Conservation (phyloP, 129 eudicot genomes). For the Escallonia rubra region DNA sequence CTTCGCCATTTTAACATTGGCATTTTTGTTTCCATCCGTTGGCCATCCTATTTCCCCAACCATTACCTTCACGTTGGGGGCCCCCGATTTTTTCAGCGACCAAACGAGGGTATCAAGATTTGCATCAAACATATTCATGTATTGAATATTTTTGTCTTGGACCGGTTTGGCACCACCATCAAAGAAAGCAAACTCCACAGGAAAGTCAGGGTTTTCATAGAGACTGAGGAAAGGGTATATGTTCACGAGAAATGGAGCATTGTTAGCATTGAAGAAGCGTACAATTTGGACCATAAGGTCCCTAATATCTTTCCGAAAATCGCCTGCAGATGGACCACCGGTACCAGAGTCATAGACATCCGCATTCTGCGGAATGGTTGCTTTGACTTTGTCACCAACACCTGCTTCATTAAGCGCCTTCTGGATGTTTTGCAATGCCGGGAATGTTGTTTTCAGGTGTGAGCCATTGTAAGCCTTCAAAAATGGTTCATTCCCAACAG, state of each 20-base stretch:
- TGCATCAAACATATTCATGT: slow-evolving; percentile 48
- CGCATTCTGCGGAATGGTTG: slow-evolving; percentile 44
- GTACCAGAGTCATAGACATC: slow-evolving; percentile 36
- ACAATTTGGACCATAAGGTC: slow-evolving; percentile 33
- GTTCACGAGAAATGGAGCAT: slow-evolving; percentile 45
- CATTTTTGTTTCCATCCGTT: slow-evolving; percentile 38
- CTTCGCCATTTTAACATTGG: slow-evolving; percentile 23
- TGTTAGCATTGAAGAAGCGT: slow-evolving; percentile 12
- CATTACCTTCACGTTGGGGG: slow-evolving; percentile 18
- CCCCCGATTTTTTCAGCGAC: slow-evolving; percentile 34
- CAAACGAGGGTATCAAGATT: slow-evolving; percentile 40
- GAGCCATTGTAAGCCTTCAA: slow-evolving; percentile 43
- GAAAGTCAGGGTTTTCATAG: slow-evolving; percentile 35
- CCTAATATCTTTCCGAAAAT: slow-evolving; percentile 35
- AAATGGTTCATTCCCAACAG: slow-evolving; percentile 59
- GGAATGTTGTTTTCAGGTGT: slow-evolving; percentile 26
- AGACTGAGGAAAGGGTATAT: slow-evolving; percentile 56
- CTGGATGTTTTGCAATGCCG: slow-evolving; percentile 42
- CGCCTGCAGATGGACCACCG: slow-evolving; percentile 31
- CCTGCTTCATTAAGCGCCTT: slow-evolving; percentile 47
- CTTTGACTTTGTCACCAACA: slow-evolving; percentile 33
- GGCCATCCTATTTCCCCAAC: slow-evolving; percentile 68
- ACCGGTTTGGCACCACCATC: slow-evolving; percentile 33
- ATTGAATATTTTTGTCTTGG: slow-evolving; percentile 27
- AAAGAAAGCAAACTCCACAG: slow-evolving; percentile 43